Base-by-base conservation (phyloP, 1,284 basidiomycete species). In the Flammula alnicola region DNA sequence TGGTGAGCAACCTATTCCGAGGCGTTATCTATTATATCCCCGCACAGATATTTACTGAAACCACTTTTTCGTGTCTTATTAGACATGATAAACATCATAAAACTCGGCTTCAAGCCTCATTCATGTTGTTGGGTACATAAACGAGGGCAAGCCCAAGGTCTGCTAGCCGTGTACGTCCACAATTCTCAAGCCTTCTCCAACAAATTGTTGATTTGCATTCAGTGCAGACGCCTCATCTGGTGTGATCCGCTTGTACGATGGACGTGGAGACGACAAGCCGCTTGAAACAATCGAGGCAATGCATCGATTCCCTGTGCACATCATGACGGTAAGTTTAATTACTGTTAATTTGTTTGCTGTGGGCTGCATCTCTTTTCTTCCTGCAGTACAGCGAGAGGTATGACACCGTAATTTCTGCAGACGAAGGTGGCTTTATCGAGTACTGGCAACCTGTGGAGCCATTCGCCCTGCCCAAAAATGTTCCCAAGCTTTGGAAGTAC, bases 71-170 rank as follows among this genome's bases (percentile, higher is more conserved):
- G n/a, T n/a, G n/a, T n/a, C n/a, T n/a, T n/a, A n/a, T n/a, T 59
- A 97, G 95, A 99, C 69, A 97, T 99, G 91, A 99, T 99, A 68
- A 99, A 98, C 68, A 98, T 98, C 73, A 81, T 99, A 55, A 92
- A 93, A 63, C 75, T 99, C 42, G 86, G 81, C 0, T 98, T 84
- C 64, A 82, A 77, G 12, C 96, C 96, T 5, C 85, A 88, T 57
- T 78, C 91, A 3, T 94, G 91, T 63, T 94, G 91, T 64, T 99
- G 95, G 96, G 88, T 98, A 3, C 96, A 98, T 68, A 78, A 77
- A 48, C 81, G 88, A 16, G 94, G 95, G 27, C 86, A 95, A 58
- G 94, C 91, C 0, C 90, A 93, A 63, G 85, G 88, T 14, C 66
- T 99, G 9, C 78, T 99, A 3, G 97, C 96, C 26, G 79, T 99